Evolutionary conservation across 2,329 filamentous ascomycete species (phyloP), one percentile per base, ranked within the genome.

Genomic region (Ambrosiella beaveri): DNA sequence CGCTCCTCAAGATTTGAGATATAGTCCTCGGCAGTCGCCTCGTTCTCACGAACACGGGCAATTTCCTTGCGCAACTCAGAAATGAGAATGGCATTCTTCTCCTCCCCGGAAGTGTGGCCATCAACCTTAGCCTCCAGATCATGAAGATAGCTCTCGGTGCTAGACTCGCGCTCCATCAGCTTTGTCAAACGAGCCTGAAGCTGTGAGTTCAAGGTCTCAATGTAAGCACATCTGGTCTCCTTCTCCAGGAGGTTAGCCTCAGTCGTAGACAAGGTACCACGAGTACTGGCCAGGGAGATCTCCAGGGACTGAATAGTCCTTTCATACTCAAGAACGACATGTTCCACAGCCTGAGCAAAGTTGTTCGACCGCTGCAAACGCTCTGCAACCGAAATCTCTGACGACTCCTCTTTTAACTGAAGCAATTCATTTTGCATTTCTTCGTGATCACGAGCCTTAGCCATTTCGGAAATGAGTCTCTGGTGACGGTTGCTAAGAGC

Each of bases 241-340:
- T 86, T 93, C 69, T 98, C 94, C 2, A 97, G 75, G 27, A 98
- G 75, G 59, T 75, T 85, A 57, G 89, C 93, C 69, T 98, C 94
- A 0, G 86, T 90, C 62, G 75, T 84, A 9, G 93, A 85, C 36
- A 98, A 75, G 0, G 87, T 88, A 39, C 86, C 78, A 59, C 93
- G 81, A 1, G 93, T 97, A 65, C 82, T 93, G 0, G 90, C 90
- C 12, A 98, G 79, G 1, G 90, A 96, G 55, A 89, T 83, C 69
- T 98, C 93, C 13, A 98, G 78, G 57, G 81, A 85, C 68, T 97
- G 90, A 54, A 98, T 98, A 0, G 94, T 98, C 76, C 95, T 97
- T 69, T 98, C 94, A 67, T 98, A 98, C 70, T 98, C 93, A 54
- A 97, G 74, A 2, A 98, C 88, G 19, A 98, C 88, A 66, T 95